Conservation (phyloP, 257 asterid genomes). For the Marsdenia floribunda region DNA sequence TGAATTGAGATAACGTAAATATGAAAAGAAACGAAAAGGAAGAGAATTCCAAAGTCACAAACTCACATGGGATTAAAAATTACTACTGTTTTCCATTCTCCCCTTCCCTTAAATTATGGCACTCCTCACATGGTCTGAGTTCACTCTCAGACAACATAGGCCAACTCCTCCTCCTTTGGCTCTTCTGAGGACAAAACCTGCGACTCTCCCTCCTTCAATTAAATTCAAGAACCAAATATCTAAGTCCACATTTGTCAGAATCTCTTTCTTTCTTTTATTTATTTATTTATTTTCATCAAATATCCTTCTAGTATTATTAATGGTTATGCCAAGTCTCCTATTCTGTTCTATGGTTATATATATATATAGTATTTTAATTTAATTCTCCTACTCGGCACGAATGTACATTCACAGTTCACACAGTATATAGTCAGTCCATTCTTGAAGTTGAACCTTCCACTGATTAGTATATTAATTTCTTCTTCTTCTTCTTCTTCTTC, state of each 20-base stretch:
- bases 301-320: not conserved
- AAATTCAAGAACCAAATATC: slow-evolving; percentile 10
- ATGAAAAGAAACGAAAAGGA: not conserved
- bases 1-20: not conserved
- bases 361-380: not conserved
- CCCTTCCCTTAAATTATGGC: slow-evolving; percentile 3
- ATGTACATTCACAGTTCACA: not conserved
- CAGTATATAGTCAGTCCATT: not conserved
- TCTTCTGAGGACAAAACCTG: not conserved
- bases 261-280: not conserved
- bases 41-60: not conserved
- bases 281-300: not conserved
- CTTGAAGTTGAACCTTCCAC: slow-evolving; percentile 7
- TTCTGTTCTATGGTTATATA: no score
- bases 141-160: slow-evolving; percentile 20
- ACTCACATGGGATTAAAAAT: not conserved
- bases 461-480: slow-evolving; percentile 1
- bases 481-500: not conserved
- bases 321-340: not conserved
- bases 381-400: not conserved
- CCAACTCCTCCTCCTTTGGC: slow-evolving; percentile 21
- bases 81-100: not conserved
- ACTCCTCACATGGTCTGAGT: slow-evolving; percentile 18
- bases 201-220: not conserved
- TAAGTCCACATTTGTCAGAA: slow-evolving; percentile 16